Percentiles rank a stretch among this genome's conserved stretches.
Evolutionary conservation across 306 rosid species (phyloP).

Genomic region (Dalbergia cochinchinensis): DNA sequence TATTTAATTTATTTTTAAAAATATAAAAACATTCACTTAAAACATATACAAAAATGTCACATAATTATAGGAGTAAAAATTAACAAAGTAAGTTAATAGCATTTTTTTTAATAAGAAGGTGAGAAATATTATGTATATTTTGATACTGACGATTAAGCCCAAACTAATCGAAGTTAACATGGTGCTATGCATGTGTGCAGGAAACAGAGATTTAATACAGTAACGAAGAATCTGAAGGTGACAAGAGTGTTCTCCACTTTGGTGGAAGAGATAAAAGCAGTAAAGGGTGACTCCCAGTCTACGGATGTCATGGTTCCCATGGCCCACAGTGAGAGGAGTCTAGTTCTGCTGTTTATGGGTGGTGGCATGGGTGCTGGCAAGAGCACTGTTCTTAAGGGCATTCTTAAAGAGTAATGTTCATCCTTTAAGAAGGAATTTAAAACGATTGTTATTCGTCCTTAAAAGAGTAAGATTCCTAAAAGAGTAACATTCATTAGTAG

Average conservation of each 20-base stretch:
- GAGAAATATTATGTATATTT: no score
- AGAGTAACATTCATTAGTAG: no score
- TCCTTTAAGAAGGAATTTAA: no score
- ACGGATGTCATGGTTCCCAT: constrained; percentile 62
- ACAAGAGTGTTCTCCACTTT: constrained; percentile 73
- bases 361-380: constrained; percentile 99
- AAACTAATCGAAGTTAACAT: no score
- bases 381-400: constrained; percentile 89
- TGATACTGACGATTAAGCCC: neutral
- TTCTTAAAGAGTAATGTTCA: constrained; percentile 67
- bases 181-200: constrained; percentile 24
- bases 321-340: constrained; percentile 70
- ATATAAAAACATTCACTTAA: no score
- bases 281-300: constrained; percentile 51
- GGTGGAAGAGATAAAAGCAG: constrained; percentile 81
- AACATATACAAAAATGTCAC: no score
- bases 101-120: no score
- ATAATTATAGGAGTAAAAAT: no score
- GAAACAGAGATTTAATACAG: constrained; percentile 76
- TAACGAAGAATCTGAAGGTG: constrained; percentile 67
- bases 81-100: no score
- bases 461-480: no score
- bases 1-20: no score
- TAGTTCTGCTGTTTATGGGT: constrained; percentile 87
- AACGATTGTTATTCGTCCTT: no score